These are phyloP conservation scores for Cladosporium colombiae DNA, from an alignment of 2,329 filamentous ascomycete genomes.

Conservation along the genomic window DNA sequence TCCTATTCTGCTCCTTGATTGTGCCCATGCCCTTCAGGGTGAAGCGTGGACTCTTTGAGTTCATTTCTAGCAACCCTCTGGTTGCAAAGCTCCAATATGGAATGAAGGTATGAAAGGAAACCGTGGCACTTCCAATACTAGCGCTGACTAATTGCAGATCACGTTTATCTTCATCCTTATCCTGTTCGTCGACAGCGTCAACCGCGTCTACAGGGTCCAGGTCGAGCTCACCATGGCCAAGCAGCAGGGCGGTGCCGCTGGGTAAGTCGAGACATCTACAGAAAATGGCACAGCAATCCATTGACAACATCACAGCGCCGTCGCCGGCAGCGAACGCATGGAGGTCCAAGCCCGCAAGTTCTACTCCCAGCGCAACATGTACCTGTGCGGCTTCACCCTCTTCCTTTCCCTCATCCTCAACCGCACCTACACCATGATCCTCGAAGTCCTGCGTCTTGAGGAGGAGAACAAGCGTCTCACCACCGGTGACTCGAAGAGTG, in stretches of 20 bases:
- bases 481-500: slow-evolving; percentile 56
- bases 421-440: slow-evolving; percentile 97
- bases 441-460: slow-evolving; percentile 88
- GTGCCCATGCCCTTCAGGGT: slow-evolving; percentile 84
- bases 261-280: slow-evolving; percentile 43
- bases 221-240: slow-evolving; percentile 79
- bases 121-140: not conserved
- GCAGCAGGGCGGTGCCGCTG: slow-evolving; percentile 49
- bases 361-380: slow-evolving; percentile 99
- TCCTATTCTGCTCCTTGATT: slow-evolving; percentile 75
- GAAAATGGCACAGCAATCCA: not conserved
- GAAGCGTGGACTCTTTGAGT: slow-evolving; percentile 87
- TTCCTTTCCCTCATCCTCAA: slow-evolving; percentile 99
- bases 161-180: slow-evolving; percentile 99
- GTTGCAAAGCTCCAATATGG: slow-evolving; percentile 96
- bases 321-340: slow-evolving; percentile 86
- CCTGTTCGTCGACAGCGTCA: slow-evolving; percentile 95
- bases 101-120: slow-evolving; percentile 66
- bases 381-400: slow-evolving; percentile 98
- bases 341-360: slow-evolving; percentile 99
- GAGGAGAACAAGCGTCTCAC: slow-evolving; percentile 85
- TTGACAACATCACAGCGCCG: slow-evolving; percentile 52
- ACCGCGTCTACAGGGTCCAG: slow-evolving; percentile 94
- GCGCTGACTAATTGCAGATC: slow-evolving; percentile 57
- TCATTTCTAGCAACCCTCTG: slow-evolving; percentile 85